Evolutionary conservation across 2,329 filamentous ascomycete species (phyloP).

Genomic region (Coniella lustricola): DNA sequence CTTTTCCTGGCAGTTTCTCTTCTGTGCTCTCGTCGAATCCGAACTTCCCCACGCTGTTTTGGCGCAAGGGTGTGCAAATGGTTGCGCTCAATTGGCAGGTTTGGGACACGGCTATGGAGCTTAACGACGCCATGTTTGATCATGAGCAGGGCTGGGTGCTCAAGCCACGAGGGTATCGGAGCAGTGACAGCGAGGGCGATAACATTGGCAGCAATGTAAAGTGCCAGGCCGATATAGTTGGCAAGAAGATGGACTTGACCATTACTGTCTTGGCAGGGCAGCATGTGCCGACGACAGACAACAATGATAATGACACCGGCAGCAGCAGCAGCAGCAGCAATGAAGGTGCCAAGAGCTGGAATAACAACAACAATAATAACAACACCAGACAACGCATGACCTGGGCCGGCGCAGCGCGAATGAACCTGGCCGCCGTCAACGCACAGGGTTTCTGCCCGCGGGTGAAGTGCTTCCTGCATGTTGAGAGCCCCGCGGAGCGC

Average conservation of each 20-base stretch:
- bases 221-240: constrained; percentile 38
- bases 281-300: constrained; percentile 48
- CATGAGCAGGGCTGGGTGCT: constrained; percentile 76
- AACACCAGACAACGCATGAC: constrained; percentile 9
- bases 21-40: constrained; percentile 88
- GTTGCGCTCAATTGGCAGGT: constrained; percentile 98
- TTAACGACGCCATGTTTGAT: constrained; percentile 97
- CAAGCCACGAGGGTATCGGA: constrained; percentile 70
- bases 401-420: constrained; percentile 18
- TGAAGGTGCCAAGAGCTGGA: too few relatives aligned
- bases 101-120: constrained; percentile 86
- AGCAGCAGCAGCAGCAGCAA: too few relatives aligned
- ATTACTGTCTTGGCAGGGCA: constrained; percentile 74
- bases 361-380: too few relatives aligned
- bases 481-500: constrained; percentile 51
- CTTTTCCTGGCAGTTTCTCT: constrained; percentile 68
- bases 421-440: constrained; percentile 34
- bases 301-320: constrained; percentile 16
- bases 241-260: constrained; percentile 55
- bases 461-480: constrained; percentile 73
- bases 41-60: constrained; percentile 74
- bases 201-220: constrained; percentile 15
- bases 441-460: constrained; percentile 59
- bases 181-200: constrained; percentile 23
- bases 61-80: constrained; percentile 95